Percentiles rank a stretch among this genome's conserved stretches.
Evolutionary conservation across 495 filamentous ascomycete species (phyloP).

Genomic region (Saxophila tyrrhenica): DNA sequence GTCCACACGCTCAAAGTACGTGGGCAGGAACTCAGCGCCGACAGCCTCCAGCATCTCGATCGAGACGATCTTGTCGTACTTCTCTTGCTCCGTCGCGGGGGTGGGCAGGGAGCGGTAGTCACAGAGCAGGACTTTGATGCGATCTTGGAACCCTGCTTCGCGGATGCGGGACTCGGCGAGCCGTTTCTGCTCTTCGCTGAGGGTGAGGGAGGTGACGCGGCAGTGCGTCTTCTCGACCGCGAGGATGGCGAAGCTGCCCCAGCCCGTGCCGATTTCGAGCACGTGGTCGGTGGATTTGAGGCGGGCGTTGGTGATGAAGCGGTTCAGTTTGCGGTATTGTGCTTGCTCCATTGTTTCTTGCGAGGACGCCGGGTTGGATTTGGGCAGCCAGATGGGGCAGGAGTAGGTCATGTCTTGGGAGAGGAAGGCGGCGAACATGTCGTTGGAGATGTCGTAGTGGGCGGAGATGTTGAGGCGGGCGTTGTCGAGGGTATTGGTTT

Average conservation of each 20-base stretch:
- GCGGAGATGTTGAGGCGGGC: conserved; percentile 52
- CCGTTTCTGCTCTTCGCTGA: conserved; percentile 22
- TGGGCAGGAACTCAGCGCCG: conserved; percentile 49
- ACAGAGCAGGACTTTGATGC: conserved; percentile 24
- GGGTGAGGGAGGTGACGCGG: conserved; percentile 21
- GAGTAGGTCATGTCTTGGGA: conserved; percentile 68
- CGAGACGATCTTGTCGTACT: conserved; percentile 57
- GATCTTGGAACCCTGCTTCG: conserved; percentile 18
- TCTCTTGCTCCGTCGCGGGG: conserved; percentile 7
- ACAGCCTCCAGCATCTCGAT: conserved; percentile 73
- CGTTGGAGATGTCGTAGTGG: conserved; percentile 69
- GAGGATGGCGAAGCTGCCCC: conserved; percentile 24
- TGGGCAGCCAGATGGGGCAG: conserved; percentile 53
- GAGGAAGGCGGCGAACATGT: conserved; percentile 61
- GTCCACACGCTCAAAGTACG: conserved; percentile 41
- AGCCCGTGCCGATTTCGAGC: conserved; percentile 25
- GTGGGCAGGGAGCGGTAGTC: conserved; percentile 21
- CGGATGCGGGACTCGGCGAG: conserved; percentile 22
- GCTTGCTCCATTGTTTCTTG: conserved; percentile 50
- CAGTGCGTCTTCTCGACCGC: conserved; percentile 23
- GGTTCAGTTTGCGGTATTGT: conserved; percentile 51
- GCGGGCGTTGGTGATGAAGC: conserved; percentile 47
- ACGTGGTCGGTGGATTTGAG: conserved; percentile 45
- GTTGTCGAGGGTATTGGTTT: conserved; percentile 53
- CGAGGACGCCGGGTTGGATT: conserved; percentile 23